A percentile compares a stretch with the other conserved stretches of the same genome.
These are phyloP conservation scores for Xylaria palmicola DNA, from an alignment of 495 filamentous ascomycete species.

Conservation along the genomic window DNA sequence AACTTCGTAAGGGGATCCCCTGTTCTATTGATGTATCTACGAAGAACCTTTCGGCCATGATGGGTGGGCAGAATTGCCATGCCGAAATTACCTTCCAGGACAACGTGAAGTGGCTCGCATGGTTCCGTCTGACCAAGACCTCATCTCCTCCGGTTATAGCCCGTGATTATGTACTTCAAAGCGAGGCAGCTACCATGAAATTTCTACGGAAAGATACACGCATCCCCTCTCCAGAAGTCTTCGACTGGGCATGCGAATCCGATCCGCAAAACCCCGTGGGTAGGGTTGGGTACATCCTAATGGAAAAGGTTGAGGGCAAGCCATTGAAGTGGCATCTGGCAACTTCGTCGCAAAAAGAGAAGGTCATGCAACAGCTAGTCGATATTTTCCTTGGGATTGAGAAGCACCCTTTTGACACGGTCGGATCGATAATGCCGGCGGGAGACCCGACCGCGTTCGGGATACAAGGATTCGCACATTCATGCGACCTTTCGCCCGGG, in stretches of 20 bases:
- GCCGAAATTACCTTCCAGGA: slow-evolving; percentile 27
- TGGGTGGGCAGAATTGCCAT: slow-evolving; percentile 29
- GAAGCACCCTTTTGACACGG: slow-evolving; percentile 29
- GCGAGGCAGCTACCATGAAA: slow-evolving; percentile 40
- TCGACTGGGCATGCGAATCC: slow-evolving; percentile 20
- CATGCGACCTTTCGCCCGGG: slow-evolving; percentile 11
- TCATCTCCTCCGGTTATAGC: slow-evolving; percentile 13
- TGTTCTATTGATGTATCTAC: slow-evolving; percentile 17
- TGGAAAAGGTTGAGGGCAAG: slow-evolving; percentile 40
- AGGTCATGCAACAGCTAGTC: slow-evolving; percentile 39
- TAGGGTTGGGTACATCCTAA: slow-evolving; percentile 37
- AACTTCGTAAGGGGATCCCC: slow-evolving; percentile 8
- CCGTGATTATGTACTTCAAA: slow-evolving; percentile 25
- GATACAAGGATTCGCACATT: slow-evolving; percentile 17
- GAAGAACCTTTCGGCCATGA: slow-evolving; percentile 18
- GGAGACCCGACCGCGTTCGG: not conserved
- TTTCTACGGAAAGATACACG: slow-evolving; percentile 35
- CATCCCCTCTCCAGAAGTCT: slow-evolving; percentile 31
- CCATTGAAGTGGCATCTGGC: slow-evolving; percentile 30
- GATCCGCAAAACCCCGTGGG: slow-evolving; percentile 29
- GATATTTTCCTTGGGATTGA: slow-evolving; percentile 44
- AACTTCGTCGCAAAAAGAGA: slow-evolving; percentile 28
- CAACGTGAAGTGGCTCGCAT: slow-evolving; percentile 30
- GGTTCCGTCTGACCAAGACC: slow-evolving; percentile 21
- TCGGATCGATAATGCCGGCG: slow-evolving; percentile 37